phyloP scores from a whole-genome alignment of 805 yeast species.

The Ogataea angusta region DNA sequence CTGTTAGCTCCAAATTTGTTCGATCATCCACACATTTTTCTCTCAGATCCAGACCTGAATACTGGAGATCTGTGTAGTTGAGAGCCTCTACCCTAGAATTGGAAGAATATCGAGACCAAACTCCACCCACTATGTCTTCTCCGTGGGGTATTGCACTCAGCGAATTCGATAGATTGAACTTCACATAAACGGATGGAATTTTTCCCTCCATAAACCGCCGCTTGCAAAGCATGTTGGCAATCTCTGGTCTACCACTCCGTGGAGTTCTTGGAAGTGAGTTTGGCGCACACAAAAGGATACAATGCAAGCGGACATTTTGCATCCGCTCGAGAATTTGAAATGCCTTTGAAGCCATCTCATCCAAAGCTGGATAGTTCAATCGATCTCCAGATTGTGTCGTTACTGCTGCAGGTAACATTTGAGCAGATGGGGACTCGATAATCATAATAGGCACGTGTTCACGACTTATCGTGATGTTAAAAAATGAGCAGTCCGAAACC shows the following conservation, averaged over 20 bases:
- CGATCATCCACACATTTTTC: conserved; percentile 75
- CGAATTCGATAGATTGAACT: conserved; percentile 66
- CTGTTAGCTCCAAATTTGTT: conserved; percentile 68
- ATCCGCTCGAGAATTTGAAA: conserved; percentile 46
- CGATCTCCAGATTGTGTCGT: conserved; percentile 3
- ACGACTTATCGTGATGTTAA: conserved; percentile 74
- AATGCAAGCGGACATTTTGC: conserved; percentile 76
- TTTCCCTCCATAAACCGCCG: conserved; percentile 73
- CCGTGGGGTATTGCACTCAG: conserved; percentile 68
- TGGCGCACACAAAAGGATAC: conserved; percentile 76
- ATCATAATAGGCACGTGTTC: conserved; percentile 84
- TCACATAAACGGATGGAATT: conserved; percentile 76
- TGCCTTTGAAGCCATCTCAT: conserved; percentile 46
- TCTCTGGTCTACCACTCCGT: conserved; percentile 83
- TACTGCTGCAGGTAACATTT: neutral
- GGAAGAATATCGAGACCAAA: conserved; percentile 79
- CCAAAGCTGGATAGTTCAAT: conserved; percentile 40
- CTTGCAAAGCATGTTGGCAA: conserved; percentile 86
- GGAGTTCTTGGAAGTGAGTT: conserved; percentile 80
- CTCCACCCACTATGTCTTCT: conserved; percentile 73
- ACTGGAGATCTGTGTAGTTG: conserved; percentile 65
- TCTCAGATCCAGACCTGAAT: conserved; percentile 77
- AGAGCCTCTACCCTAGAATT: conserved; percentile 59
- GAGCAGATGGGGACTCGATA: conserved; percentile 50
- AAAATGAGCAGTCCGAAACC: conserved; percentile 86